phyloP scores from a whole-genome alignment of 2,329 filamentous ascomycete species.

The Aspergillus tanneri region DNA sequence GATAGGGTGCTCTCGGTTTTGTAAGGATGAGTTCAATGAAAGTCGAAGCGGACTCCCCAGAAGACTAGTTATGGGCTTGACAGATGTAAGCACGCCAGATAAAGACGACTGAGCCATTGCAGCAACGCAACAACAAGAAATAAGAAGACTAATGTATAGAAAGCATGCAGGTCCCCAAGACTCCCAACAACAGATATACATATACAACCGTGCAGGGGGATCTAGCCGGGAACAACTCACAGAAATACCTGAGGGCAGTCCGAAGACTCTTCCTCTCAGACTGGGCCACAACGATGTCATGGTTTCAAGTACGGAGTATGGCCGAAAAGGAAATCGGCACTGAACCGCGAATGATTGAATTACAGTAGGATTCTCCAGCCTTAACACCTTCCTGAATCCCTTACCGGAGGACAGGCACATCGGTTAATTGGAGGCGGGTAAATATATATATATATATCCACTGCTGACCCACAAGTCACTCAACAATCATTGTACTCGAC shows the following conservation, averaged over 20 bases:
- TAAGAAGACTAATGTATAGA: not conserved
- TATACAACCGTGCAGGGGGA: not conserved
- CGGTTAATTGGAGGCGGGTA: not conserved
- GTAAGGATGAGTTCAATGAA: conserved; percentile 15
- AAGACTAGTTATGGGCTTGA: conserved; percentile 23
- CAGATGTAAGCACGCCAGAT: conserved; percentile 26
- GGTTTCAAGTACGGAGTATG: too few relatives aligned
- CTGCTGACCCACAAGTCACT: not conserved
- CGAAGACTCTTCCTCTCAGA: conserved; percentile 11
- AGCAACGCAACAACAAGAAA: not conserved
- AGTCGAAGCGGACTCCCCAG: conserved; percentile 16
- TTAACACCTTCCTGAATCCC: conserved; percentile 11
- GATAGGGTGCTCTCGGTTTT: conserved; percentile 3
- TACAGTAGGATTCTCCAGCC: not conserved
- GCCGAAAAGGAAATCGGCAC: conserved; percentile 2
- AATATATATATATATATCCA: not conserved
- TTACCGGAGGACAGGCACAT: conserved; percentile 10
- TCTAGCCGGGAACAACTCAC: conserved; percentile 11
- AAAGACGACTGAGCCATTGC: conserved; percentile 3
- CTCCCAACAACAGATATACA: too few relatives aligned
- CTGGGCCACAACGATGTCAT: conserved; percentile 11
- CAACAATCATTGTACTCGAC: not conserved
- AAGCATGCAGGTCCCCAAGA: not conserved
- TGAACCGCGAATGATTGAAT: conserved; percentile 1
- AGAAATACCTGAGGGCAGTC: not conserved